phyloP scores from a whole-genome alignment of 1,139 yeast genomes.

The Yamadazyma sp. region DNA sequence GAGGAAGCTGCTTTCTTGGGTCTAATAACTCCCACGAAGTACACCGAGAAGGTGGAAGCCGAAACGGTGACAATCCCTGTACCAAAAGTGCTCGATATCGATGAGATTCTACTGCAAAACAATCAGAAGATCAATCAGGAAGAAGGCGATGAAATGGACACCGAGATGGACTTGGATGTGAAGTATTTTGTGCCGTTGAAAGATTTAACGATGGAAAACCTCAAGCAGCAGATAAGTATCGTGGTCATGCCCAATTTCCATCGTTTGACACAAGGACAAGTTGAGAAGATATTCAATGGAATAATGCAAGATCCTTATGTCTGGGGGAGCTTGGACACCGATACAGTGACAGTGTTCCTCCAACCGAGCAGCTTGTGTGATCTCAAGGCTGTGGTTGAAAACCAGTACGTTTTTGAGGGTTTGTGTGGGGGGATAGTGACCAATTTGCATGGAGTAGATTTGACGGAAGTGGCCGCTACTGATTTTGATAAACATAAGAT shows the following conservation, averaged over 20 bases:
- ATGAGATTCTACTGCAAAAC: constrained; percentile 23
- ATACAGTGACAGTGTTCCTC: constrained; percentile 17
- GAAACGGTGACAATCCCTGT: constrained; percentile 21
- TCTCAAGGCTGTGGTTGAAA: constrained; percentile 5
- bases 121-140: constrained; percentile 19
- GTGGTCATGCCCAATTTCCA: constrained; percentile 38
- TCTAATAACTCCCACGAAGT: constrained; percentile 6
- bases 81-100: constrained; percentile 23
- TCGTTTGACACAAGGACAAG: constrained; percentile 22
- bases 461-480: constrained; percentile 5
- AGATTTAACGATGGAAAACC: constrained; percentile 24
- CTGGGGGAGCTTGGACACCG: constrained; percentile 14
- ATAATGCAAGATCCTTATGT: constrained; percentile 6
- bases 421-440: constrained; percentile 8
- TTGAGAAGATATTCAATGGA: constrained; percentile 29
- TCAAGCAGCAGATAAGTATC: constrained; percentile 39
- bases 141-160: constrained; percentile 6
- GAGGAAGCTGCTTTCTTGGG: constrained; percentile 3
- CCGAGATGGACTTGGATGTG: constrained; percentile 15
- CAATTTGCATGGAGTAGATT: constrained; percentile 4
- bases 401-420: constrained; percentile 5
- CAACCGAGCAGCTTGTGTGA: constrained; percentile 8
- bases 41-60: constrained; percentile 8
- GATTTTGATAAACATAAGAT: constrained; percentile 4
- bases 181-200: constrained; percentile 13